These are phyloP conservation scores for Tulasnella sp. DNA, from an alignment of 768 basidiomycete genomes.

Conservation along the genomic window DNA sequence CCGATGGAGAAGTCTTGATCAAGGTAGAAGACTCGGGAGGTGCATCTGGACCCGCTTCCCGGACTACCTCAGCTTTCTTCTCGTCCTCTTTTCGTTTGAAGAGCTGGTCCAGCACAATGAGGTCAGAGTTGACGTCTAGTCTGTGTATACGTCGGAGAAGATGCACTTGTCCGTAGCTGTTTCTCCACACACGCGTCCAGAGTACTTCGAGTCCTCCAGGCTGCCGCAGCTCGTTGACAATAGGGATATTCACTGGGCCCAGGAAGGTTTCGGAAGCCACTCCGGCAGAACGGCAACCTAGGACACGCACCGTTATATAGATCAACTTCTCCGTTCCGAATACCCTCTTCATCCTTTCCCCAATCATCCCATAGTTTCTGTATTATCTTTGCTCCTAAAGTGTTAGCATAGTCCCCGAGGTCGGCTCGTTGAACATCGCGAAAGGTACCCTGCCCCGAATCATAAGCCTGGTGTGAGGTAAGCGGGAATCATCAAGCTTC, in stretches of 20 bases:
- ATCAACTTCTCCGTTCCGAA: conserved; percentile 64
- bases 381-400: conserved; percentile 62
- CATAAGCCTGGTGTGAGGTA: background rate
- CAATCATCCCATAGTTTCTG: conserved; percentile 76
- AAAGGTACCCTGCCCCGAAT: conserved; percentile 71
- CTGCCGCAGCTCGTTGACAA: conserved; percentile 60
- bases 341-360: conserved; percentile 62
- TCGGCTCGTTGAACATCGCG: conserved; percentile 58
- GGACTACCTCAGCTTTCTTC: conserved; percentile 33
- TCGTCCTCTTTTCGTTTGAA: conserved; percentile 29
- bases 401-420: conserved; percentile 68
- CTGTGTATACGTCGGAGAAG: background rate
- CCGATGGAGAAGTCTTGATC: conserved; percentile 27
- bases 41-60: conserved; percentile 47
- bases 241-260: conserved; percentile 67
- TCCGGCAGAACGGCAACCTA: background rate
- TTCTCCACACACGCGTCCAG: conserved; percentile 85
- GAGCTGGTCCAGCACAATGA: conserved; percentile 29
- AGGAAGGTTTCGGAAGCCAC: background rate
- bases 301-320: conserved; percentile 52
- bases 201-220: conserved; percentile 60
- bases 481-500: background rate
- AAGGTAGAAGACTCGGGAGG: background rate
- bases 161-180: conserved; percentile 49
- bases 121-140: background rate